Base-by-base conservation (phyloP, 257 asterid species). In the Asclepias syriaca region DNA sequence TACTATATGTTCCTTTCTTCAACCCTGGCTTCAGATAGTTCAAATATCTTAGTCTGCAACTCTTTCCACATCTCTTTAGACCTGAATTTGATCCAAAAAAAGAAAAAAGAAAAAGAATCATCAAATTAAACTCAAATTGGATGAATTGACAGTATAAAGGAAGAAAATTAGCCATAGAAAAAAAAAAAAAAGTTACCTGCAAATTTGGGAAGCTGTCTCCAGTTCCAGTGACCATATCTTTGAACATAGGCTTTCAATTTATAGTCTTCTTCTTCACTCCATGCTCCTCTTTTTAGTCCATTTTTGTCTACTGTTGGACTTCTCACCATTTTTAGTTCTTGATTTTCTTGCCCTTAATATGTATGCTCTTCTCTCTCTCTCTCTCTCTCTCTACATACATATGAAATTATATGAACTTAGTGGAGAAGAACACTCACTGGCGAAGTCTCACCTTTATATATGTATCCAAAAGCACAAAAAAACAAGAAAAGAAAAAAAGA, bases 1-100 rank as follows among this genome's bases (percentile, higher is more conserved):
- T 59, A 74, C 65, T 80, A 66, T 70, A 85, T 16, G 66, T 69
- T 1, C 87, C 93, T 15, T 75, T 72, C 51, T 55, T 85, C 40
- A 85, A 15, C 0, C 82, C 88, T 0, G 90, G 89, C 70, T 49
- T 81, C n/a, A 87, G 73, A 65, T 87, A 73, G 74, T 87, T 87
- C 82, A 80, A 55, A 85, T 88, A 87, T 32, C 93, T 73, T 40
- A 85, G 57, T 59, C 93, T 82, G 70, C 90, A 85, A 73, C 86
- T 84, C 75, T 87, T 87, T 16, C 90, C 90, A 9, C 89, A 78
- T 67, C 93, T 78, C 14, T 77, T 65, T 13, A 87, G 68, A 69
- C 89, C 91, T 87, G 76, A 50, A 71, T 14, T 50, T 4, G 10
- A 43, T 43, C 12, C 2, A 7, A 43, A 9, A 40, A 40, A 43